A percentile compares a stretch with the other conserved stretches of the same genome.
Conservation (phyloP, 257 asterid genomes). For the Agastache rugosa region DNA sequence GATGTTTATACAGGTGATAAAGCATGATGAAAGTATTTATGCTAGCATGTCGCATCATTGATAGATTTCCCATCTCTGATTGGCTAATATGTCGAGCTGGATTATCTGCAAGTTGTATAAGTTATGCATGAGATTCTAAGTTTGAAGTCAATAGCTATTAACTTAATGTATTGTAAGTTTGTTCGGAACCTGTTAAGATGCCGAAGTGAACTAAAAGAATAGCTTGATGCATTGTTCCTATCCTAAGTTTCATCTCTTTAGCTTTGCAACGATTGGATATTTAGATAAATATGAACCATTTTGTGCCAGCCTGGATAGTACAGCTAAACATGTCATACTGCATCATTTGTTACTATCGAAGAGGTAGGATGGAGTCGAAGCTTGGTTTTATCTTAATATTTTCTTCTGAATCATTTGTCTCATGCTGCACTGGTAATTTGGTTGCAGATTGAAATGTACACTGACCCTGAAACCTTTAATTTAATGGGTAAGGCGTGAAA, state of each 20-base stretch:
- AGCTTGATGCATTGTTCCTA: conserved; percentile 2
- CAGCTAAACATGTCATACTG: not conserved
- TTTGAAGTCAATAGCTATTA: conserved; percentile 1
- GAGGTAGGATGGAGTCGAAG: not conserved
- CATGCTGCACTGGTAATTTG: conserved; percentile 29
- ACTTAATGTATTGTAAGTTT: conserved; percentile 11
- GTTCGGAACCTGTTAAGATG: conserved; percentile 18
- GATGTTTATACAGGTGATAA: not conserved
- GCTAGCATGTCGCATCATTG: not conserved
- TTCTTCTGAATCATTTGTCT: conserved; percentile 35
- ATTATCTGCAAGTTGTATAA: not conserved
- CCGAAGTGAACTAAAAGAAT: conserved; percentile 20
- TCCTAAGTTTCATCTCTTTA: conserved; percentile 6
- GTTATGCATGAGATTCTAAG: not conserved
- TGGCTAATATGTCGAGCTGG: conserved; percentile 2
- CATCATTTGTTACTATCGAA: conserved; percentile 7
- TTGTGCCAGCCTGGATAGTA: not conserved
- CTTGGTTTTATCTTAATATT: conserved; percentile 14
- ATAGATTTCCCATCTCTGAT: not conserved
- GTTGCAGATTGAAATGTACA: conserved; percentile 71
- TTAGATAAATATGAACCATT: not conserved
- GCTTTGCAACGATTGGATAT: conserved; percentile 14
- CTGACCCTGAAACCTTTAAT: conserved; percentile 69
- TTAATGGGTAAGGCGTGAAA: conserved; percentile 66
- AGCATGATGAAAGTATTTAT: not conserved